These are phyloP conservation scores for Aspergillus awamori DNA, from an alignment of 2,329 filamentous ascomycete species.

Conservation along the genomic window DNA sequence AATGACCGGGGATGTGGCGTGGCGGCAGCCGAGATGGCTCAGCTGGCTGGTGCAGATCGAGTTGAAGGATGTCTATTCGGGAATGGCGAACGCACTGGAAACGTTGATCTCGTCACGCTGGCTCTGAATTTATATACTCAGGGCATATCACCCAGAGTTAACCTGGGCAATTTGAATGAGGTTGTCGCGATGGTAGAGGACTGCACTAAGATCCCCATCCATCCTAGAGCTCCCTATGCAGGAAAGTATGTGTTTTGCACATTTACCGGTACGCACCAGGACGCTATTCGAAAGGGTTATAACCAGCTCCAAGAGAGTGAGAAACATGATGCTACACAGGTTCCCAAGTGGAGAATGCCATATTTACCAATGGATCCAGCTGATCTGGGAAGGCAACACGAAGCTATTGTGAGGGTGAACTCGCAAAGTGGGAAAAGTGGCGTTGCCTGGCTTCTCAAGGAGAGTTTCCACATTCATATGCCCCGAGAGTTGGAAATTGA, in stretches of 20 bases:
- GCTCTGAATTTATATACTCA: constrained; percentile 91
- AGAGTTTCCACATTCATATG: constrained; percentile 80
- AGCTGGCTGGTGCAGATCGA: constrained; percentile 89
- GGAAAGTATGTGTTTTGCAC: constrained; percentile 84
- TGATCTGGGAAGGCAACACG: constrained; percentile 88
- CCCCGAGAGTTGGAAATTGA: constrained; percentile 47
- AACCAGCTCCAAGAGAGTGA: constrained; percentile 40
- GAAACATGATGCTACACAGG: no score
- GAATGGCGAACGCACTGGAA: constrained; percentile 90
- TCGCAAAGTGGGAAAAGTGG: constrained; percentile 91
- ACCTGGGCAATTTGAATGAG: constrained; percentile 80
- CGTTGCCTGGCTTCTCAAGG: constrained; percentile 84
- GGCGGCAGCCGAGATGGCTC: constrained; percentile 82
- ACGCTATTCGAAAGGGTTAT: constrained; percentile 85
- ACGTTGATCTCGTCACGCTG: constrained; percentile 87
- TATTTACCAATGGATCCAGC: constrained; percentile 87
- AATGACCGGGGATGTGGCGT: constrained; percentile 90
- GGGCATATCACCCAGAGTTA: constrained; percentile 75
- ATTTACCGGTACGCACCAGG: constrained; percentile 86
- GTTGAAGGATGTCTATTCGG: constrained; percentile 90
- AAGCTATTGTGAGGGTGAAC: constrained; percentile 93
- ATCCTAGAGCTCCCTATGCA: constrained; percentile 81
- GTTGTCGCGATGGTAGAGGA: constrained; percentile 84
- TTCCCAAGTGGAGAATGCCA: constrained; percentile 69
- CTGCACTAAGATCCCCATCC: constrained; percentile 87